Base-by-base conservation (phyloP, 176 grass and related monocot genomes). In the Musa itinerans region DNA sequence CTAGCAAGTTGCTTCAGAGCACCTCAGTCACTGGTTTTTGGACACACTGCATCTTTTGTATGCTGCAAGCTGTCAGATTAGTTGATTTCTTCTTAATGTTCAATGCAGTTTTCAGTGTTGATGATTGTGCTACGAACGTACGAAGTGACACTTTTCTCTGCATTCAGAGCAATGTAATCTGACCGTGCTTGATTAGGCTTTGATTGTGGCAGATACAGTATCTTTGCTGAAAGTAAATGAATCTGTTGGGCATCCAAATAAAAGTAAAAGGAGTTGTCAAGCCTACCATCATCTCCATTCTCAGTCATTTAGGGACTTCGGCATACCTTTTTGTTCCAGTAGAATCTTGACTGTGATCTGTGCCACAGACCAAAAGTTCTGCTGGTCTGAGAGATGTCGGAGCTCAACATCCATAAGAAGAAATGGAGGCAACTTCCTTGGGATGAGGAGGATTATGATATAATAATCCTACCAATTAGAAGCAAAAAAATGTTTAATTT, bases 231-330 rank as follows among this genome's bases (percentile, higher is more conserved):
- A 70, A 22, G 68, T 8, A 21, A 20, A n/a, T 10, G 68, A 70
- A 70, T 11, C 34, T 70, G 50, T 50, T 19, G 63, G 68, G 10
- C 34, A 70, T 51, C 48, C 15, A 70, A 70, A 70, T 20, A 21
- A 70, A 70, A 51, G 68, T 51, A 52, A 70, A 70, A 70, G 68
- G 68, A 70, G 68, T 51, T 16, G 68, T 50, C 68, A 43, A 70
- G 48, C 17, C 23, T 43, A 16, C 25, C 7, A 25, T 24, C 7
- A 25, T 12, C 26, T 65, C 1, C 24, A 29, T 26, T 65, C 63
- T 20, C 19, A 20, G 22, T 43, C 34, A 43, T 43, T 5, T 0
- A 5, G 34, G 34, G 4, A 43, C 34, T 43, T 43, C 34, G 34
- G 0, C 3, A 43, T 6, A 65, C 2, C 63, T 65, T 65, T 65